A percentile compares a stretch with the other conserved stretches of the same genome.
phyloP scores from a whole-genome alignment of 768 basidiomycete species.

The Tylopilus balloui region DNA sequence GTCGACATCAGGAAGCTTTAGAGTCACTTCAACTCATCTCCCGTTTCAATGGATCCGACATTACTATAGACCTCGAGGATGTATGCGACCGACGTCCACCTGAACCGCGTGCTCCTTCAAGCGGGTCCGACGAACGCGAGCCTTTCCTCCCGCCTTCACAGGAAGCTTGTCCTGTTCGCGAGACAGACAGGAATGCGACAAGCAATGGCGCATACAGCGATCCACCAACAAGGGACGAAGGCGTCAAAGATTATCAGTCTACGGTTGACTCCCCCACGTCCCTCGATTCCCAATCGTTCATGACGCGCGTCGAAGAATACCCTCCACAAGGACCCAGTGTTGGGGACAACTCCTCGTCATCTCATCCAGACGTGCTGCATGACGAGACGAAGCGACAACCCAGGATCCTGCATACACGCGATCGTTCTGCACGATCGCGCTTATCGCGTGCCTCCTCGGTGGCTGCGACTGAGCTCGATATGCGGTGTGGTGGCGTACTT shows the following conservation, averaged over 20 bases:
- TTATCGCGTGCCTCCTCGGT: conserved; percentile 37
- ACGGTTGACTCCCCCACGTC: conserved; percentile 29
- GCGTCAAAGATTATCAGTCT: conserved; percentile 26
- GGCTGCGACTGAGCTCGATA: conserved; percentile 36
- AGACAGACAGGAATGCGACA: conserved; percentile 14
- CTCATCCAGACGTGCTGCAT: conserved; percentile 2
- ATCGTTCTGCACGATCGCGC: conserved; percentile 6
- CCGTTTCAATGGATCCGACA: conserved; percentile 73
- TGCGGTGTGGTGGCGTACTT: conserved; percentile 38
- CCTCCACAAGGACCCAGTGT: conserved; percentile 19
- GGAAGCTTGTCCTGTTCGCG: conserved; percentile 7
- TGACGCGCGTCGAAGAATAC: conserved; percentile 26
- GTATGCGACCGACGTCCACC: conserved; percentile 46
- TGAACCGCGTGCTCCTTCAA: conserved; percentile 14
- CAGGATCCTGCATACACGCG: background rate
- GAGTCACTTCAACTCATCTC: conserved; percentile 82
- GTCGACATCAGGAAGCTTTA: conserved; percentile 79
- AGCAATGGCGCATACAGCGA: conserved; percentile 4
- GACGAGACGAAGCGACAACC: conserved; percentile 17
- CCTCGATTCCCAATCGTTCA: conserved; percentile 24
- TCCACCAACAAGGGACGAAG: conserved; percentile 12
- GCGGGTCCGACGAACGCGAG: conserved; percentile 24
- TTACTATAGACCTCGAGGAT: conserved; percentile 66
- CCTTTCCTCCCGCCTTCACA: conserved; percentile 25
- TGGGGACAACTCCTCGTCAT: conserved; percentile 26